These are phyloP conservation scores for Dendrothele bispora DNA, from an alignment of 768 basidiomycete species.

Conservation along the genomic window DNA sequence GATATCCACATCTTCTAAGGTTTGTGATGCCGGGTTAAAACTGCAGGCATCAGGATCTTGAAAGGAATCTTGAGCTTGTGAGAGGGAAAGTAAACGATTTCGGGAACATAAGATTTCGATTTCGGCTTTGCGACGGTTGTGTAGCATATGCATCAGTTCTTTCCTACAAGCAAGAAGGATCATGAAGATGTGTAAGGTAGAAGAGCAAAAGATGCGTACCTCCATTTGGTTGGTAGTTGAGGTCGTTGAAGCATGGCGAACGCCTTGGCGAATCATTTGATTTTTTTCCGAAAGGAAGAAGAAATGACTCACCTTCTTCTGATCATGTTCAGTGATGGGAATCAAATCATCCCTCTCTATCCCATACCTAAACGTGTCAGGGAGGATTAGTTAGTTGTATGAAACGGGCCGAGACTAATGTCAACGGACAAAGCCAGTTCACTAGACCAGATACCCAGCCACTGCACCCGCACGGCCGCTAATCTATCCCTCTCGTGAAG, in stretches of 20 bases:
- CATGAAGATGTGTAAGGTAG: not conserved
- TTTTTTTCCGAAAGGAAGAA: too few species aligned
- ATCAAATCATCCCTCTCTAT: constrained; percentile 62
- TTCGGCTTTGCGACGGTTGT: constrained; percentile 87
- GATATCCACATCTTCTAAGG: too few species aligned
- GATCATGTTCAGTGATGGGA: constrained; percentile 68
- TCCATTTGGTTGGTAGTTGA: constrained; percentile 63
- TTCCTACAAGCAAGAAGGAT: constrained; percentile 45
- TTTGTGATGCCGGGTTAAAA: too few species aligned
- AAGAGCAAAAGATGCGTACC: constrained; percentile 35
- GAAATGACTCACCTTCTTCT: constrained; percentile 63
- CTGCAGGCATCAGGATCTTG: too few species aligned
- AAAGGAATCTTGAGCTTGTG: too few species aligned
- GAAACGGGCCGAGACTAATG: constrained; percentile 1
- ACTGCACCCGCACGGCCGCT: constrained; percentile 66
- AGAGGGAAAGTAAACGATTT: too few species aligned
- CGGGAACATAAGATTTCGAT: constrained; percentile 81
- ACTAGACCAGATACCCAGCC: constrained; percentile 76
- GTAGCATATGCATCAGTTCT: constrained; percentile 80
- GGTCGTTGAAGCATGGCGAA: constrained; percentile 55
- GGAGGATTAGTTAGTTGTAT: not conserved
- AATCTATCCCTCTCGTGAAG: constrained; percentile 71
- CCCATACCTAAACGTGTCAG: constrained; percentile 44
- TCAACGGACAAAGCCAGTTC: constrained; percentile 60
- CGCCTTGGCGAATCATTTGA: constrained; percentile 50